Percentiles rank a stretch among this genome's conserved stretches.
These are phyloP conservation scores for Hypholoma sublateritium DNA, from an alignment of 768 basidiomycete genomes.

Conservation along the genomic window DNA sequence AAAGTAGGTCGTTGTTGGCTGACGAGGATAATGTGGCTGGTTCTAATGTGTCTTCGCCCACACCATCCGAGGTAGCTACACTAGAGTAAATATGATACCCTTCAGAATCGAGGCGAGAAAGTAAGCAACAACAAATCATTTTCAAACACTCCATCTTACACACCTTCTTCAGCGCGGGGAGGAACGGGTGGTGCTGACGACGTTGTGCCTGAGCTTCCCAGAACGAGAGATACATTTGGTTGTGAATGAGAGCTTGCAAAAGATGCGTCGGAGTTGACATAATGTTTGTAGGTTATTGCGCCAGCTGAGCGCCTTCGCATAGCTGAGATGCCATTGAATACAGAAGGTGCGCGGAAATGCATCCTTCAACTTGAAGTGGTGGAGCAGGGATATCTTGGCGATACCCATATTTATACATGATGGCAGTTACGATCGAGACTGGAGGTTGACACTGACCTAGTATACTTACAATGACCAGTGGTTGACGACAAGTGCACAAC, in stretches of 20 bases:
- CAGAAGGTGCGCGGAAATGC: slow-evolving; percentile 11
- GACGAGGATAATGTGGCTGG: not conserved
- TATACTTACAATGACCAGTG: too few species aligned
- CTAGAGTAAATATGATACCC: slow-evolving; percentile 11
- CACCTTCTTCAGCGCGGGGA: not conserved
- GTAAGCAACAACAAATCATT: not conserved
- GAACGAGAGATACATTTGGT: slow-evolving; percentile 6
- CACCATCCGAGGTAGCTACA: slow-evolving; percentile 5
- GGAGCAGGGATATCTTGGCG: not conserved
- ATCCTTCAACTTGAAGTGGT: slow-evolving; percentile 1
- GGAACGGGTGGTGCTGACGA: not conserved
- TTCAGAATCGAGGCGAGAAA: not conserved
- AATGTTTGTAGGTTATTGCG: slow-evolving; percentile 6
- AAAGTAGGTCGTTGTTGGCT: not conserved
- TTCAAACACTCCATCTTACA: not conserved
- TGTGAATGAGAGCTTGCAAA: slow-evolving; percentile 15
- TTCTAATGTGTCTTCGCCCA: not conserved
- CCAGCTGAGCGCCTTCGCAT: slow-evolving; percentile 19
- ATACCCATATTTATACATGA: not conserved
- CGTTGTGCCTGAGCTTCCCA: not conserved
- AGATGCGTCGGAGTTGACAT: slow-evolving; percentile 7
- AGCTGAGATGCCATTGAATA: slow-evolving; percentile 3
- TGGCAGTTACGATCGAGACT: not conserved
- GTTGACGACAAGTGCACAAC: not conserved
- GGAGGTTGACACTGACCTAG: not conserved